phyloP scores from a whole-genome alignment of 2,329 filamentous ascomycete species.

The Magnaporthales sp. region DNA sequence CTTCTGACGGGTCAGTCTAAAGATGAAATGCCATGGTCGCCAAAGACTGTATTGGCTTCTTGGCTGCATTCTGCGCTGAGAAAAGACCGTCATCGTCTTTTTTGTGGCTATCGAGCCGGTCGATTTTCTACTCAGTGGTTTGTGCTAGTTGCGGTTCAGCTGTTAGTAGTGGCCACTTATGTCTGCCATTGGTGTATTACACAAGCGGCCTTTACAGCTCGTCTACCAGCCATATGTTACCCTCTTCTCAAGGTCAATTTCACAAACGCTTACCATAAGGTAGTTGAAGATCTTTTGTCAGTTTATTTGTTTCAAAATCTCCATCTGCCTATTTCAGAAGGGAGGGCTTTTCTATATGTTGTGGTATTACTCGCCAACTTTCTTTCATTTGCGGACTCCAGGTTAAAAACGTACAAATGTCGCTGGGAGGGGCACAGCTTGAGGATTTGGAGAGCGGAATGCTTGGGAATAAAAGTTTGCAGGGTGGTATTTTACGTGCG shows the following conservation, averaged over 20 bases:
- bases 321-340: background rate
- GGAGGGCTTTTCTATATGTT: background rate
- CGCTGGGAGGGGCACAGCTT: background rate
- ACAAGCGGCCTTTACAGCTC: background rate
- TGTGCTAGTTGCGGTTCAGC: background rate
- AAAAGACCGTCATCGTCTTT: background rate
- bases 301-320: background rate
- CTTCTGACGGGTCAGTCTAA: background rate
- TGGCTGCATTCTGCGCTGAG: background rate
- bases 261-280: background rate
- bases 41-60: background rate
- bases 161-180: background rate
- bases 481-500: background rate
- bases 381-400: background rate
- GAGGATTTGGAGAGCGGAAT: background rate
- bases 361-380: background rate
- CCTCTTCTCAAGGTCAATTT: background rate
- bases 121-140: background rate
- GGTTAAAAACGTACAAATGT: background rate
- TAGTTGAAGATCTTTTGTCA: background rate
- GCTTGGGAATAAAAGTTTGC: background rate
- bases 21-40: background rate
- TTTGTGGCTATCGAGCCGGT: background rate
- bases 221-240: background rate
- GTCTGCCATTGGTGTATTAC: background rate